phyloP scores from a whole-genome alignment of 805 yeast species.

The Ogataea glucozyma region DNA sequence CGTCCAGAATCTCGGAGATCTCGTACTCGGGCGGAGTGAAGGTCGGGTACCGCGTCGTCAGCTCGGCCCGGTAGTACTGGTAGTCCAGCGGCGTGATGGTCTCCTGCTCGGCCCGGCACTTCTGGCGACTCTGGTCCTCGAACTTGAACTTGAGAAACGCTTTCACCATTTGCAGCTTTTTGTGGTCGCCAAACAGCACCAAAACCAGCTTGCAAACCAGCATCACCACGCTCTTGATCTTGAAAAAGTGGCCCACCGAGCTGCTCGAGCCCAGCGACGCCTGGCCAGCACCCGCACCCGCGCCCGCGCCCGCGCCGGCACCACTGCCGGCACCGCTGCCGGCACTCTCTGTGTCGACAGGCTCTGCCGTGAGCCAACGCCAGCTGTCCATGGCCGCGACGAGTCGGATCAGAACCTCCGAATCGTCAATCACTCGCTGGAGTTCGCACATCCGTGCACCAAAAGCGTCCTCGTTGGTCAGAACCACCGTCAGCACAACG shows the following conservation, averaged over 20 bases:
- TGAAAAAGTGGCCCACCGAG: constrained; percentile 32
- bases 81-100: constrained; percentile 82
- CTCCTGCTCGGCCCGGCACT: constrained; percentile 22
- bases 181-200: constrained; percentile 62
- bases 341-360: constrained; percentile 22
- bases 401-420: constrained; percentile 45
- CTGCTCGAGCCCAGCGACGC: constrained; percentile 23
- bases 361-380: constrained; percentile 51
- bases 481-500: constrained; percentile 18
- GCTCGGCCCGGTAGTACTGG: constrained; percentile 73
- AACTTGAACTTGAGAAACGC: constrained; percentile 45
- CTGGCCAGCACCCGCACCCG: constrained; percentile 8
- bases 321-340: constrained; percentile 9
- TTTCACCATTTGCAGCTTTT: constrained; percentile 44
- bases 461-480: constrained; percentile 14
- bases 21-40: constrained; percentile 52
- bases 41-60: constrained; percentile 74
- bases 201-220: constrained; percentile 55
- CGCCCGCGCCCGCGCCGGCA: too few relatives aligned
- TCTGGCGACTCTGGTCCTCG: constrained; percentile 19
- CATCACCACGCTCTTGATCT: constrained; percentile 57
- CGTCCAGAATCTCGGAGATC: constrained; percentile 47
- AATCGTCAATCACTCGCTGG: constrained; percentile 19
- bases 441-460: constrained; percentile 8
- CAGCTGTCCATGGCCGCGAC: constrained; percentile 60